A percentile compares a stretch with the other conserved stretches of the same genome.
These are phyloP conservation scores for Cutaneotrichosporon sp. DNA, from an alignment of 1,284 basidiomycete genomes.

Conservation along the genomic window DNA sequence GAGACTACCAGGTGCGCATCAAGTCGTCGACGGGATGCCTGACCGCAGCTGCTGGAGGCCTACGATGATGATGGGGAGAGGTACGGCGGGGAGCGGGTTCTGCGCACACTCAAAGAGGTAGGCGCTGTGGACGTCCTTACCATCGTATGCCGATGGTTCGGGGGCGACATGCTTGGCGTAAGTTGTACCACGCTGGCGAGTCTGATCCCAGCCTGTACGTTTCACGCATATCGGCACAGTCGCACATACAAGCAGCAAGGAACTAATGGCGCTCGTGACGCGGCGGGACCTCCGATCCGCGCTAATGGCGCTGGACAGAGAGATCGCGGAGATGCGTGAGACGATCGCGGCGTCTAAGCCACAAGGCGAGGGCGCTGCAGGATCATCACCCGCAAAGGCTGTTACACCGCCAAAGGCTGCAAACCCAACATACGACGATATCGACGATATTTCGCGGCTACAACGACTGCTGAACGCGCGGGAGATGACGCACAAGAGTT, in stretches of 20 bases:
- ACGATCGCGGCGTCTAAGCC: conserved; percentile 13
- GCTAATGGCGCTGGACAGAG: conserved; percentile 34
- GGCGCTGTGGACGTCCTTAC: conserved; percentile 40
- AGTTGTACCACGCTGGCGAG: not conserved
- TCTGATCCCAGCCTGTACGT: conserved; percentile 33
- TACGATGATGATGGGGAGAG: conserved; percentile 45
- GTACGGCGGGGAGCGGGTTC: conserved; percentile 41
- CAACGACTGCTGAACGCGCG: conserved; percentile 37
- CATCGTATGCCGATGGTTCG: conserved; percentile 38
- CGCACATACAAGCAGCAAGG: conserved; percentile 30
- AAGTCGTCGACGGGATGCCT: not conserved
- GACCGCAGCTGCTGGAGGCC: conserved; percentile 34
- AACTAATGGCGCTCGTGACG: conserved; percentile 24
- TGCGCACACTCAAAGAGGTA: conserved; percentile 32
- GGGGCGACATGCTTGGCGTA: not conserved
- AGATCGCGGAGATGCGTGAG: conserved; percentile 30
- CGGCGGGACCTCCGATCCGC: conserved; percentile 32
- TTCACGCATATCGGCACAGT: conserved; percentile 44
- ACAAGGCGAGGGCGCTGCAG: not conserved
- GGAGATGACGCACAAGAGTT: conserved; percentile 31
- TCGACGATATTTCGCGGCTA: conserved; percentile 33
- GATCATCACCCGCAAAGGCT: not conserved
- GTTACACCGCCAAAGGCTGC: too few relatives aligned
- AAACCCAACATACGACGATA: conserved; percentile 24
- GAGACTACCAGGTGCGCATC: conserved; percentile 37